Evolutionary conservation across 495 filamentous ascomycete species (phyloP).

Genomic region (Cercophora samala): DNA sequence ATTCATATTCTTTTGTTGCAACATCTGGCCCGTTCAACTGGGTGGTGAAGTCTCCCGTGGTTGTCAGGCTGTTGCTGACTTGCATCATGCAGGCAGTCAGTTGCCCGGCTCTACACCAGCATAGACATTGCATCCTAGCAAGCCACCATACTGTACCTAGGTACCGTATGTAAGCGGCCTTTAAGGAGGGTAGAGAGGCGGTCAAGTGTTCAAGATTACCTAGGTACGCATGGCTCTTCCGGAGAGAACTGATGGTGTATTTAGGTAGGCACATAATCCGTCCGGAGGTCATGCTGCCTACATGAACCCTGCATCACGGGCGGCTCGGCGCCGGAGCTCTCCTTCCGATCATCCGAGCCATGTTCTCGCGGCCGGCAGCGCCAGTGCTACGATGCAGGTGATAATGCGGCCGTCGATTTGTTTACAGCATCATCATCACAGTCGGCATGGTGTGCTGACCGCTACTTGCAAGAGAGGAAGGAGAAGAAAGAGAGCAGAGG

Average conservation of each 20-base stretch:
- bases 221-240: no score
- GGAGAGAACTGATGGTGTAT: no score
- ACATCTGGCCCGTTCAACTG: no score
- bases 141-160: not conserved
- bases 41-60: no score
- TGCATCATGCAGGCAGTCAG: not conserved
- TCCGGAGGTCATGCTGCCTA: not conserved
- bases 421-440: not conserved
- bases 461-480: not conserved
- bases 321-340: not conserved
- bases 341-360: not conserved
- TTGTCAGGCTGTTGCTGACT: not conserved
- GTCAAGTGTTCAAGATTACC: no score
- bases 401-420: not conserved
- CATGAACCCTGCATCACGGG: not conserved
- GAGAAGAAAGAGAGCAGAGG: not conserved
- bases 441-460: not conserved
- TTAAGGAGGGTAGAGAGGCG: no score
- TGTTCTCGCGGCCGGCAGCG: not conserved
- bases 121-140: no score
- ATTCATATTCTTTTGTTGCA: not conserved
- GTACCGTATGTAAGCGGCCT: no score
- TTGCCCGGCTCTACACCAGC: no score
- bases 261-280: no score
- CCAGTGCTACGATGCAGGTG: not conserved